Evolutionary conservation across 2,329 filamentous ascomycete species (phyloP), one percentile per base, ranked within the genome.

Genomic region (Phialophora chinensis): DNA sequence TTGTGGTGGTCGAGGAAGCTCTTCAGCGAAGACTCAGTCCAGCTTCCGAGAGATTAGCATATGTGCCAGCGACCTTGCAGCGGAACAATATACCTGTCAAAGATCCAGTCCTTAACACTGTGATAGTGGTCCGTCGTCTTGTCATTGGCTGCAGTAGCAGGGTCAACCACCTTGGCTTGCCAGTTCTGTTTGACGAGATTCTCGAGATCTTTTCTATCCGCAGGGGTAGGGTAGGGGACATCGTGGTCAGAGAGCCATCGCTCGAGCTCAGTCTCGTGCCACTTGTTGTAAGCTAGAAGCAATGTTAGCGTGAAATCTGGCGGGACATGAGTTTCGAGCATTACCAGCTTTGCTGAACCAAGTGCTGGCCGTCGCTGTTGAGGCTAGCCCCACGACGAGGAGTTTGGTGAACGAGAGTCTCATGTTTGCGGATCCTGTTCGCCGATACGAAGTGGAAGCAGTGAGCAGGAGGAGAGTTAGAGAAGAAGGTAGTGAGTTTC

Each of bases 231-330:
- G 78, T 97, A 93, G 10, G 94, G 92, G 65, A 99, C 85, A 77
- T 93, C 88, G 81, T 98, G 87, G 77, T 99, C 95, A 33, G 91
- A 91, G 58, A 99, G 88, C 95, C 95, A 99, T 75, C 93, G 88
- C 83, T 99, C 94, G 33, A 99, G 88, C 85, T 99, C 95, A 25
- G 92, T 96, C 84, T 98, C 90, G 75, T 98, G 94, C 95, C 95
- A 99, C 79, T 95, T 97, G 82, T 98, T 97, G 85, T 98, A 98
- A 17, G 90, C 94, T 97, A 75, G 57, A 60, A 53, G 78, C 72
- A 65, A 70, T 42, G 72, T 66, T 33, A 69, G 57, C 35, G 31
- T 54, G 8, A 47, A 23, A 12, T 57, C 17, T 47, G 14, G n/a
- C 59, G 20, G 64, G 54, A 65, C 44, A 47, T 20, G 47, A 50